Conservation (phyloP, 2,329 filamentous ascomycete species). For the Penicillium hesseltinei region DNA sequence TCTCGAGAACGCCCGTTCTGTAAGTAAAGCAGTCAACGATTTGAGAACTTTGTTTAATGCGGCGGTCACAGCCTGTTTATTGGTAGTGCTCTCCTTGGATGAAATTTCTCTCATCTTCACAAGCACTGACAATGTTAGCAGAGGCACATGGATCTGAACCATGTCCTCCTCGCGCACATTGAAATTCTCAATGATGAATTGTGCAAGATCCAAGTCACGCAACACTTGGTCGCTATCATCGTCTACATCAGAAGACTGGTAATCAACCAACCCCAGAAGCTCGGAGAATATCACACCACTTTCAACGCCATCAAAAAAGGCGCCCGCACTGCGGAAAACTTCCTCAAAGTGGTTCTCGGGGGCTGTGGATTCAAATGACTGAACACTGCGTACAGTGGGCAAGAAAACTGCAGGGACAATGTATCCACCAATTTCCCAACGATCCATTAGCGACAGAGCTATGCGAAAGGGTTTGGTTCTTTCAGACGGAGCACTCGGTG, state of each 20-base stretch:
- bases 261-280: slow-evolving; percentile 64
- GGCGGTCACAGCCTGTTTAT: slow-evolving; percentile 22
- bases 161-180: slow-evolving; percentile 96
- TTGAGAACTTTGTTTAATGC: slow-evolving; percentile 32
- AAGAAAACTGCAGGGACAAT: slow-evolving; percentile 88
- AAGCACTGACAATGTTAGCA: slow-evolving; percentile 66
- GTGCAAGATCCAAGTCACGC: slow-evolving; percentile 68
- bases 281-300: slow-evolving; percentile 90
- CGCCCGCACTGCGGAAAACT: slow-evolving; percentile 85
- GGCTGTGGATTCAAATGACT: slow-evolving; percentile 66
- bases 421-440: slow-evolving; percentile 92
- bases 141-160: slow-evolving; percentile 78
- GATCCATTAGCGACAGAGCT: slow-evolving; percentile 93
- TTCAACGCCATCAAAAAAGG: slow-evolving; percentile 97
- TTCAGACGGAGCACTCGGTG: slow-evolving; percentile 58
- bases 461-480: slow-evolving; percentile 84
- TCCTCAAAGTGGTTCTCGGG: slow-evolving; percentile 75
- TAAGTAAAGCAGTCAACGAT: slow-evolving; percentile 45
- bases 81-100: slow-evolving; percentile 16
- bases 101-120: slow-evolving; percentile 44
- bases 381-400: slow-evolving; percentile 77
- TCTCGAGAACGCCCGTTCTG: slow-evolving; percentile 49
- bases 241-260: slow-evolving; percentile 52
- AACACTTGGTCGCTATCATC: slow-evolving; percentile 49
- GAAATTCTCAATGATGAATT: slow-evolving; percentile 82